A percentile compares a stretch with the other conserved stretches of the same genome.
These are phyloP conservation scores for Phytomonas francai DNA, from an alignment of 208 protist genomes.

Conservation along the genomic window DNA sequence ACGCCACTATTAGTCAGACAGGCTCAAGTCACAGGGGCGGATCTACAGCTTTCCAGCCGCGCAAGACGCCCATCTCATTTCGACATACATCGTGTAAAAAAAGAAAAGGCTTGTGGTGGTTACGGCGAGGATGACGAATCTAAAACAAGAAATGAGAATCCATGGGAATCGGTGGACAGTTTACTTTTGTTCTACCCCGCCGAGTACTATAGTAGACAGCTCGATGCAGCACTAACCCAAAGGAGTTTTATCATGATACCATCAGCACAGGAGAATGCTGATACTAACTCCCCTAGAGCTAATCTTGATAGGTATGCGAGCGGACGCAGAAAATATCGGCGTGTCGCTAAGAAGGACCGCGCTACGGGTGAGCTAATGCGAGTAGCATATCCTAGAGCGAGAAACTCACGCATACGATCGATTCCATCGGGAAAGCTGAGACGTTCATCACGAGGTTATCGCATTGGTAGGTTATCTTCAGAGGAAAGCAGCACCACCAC, in stretches of 20 bases:
- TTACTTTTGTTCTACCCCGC: background rate
- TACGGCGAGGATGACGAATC: background rate
- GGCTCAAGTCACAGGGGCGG: too few relatives aligned
- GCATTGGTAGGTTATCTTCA: background rate
- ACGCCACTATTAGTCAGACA: background rate
- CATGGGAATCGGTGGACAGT: background rate
- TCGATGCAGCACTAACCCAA: background rate
- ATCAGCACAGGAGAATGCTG: background rate
- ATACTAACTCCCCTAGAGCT: background rate
- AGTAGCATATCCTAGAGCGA: background rate
- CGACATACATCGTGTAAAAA: background rate
- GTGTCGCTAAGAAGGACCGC: background rate
- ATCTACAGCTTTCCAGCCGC: too few relatives aligned
- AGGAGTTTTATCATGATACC: background rate
- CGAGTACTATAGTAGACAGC: constrained; percentile 1
- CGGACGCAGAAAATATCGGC: background rate
- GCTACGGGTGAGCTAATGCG: background rate
- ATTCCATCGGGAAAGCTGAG: background rate
- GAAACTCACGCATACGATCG: background rate
- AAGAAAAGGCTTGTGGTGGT: background rate
- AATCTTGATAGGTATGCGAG: background rate
- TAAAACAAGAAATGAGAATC: constrained; percentile 1
- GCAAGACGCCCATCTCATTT: background rate
- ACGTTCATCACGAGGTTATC: background rate
- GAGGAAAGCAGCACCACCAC: background rate